These are phyloP conservation scores for Penicillium sp. DNA, from an alignment of 2,329 filamentous ascomycete genomes.

Conservation along the genomic window DNA sequence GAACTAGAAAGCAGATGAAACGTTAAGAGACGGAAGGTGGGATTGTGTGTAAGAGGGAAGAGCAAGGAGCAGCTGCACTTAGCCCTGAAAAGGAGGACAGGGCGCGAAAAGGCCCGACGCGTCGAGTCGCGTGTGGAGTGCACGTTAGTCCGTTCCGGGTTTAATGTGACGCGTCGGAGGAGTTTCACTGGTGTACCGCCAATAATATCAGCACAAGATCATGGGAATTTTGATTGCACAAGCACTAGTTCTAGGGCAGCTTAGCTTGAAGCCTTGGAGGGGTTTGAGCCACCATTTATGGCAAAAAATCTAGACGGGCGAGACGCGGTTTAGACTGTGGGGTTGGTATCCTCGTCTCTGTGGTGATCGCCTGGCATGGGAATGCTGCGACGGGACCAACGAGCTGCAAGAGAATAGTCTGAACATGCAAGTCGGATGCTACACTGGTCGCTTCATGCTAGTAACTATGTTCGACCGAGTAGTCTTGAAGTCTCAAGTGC, in stretches of 20 bases:
- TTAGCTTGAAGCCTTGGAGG: not conserved
- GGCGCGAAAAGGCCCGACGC: conserved; percentile 14
- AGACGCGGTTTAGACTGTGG: not conserved
- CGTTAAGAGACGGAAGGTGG: conserved; percentile 4
- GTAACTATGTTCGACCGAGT: not conserved
- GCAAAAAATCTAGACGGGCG: not conserved
- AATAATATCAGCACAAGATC: not conserved
- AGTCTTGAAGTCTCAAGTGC: not conserved
- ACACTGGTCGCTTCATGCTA: not conserved
- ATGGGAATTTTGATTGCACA: not conserved
- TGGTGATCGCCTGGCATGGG: conserved; percentile 25
- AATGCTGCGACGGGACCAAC: conserved; percentile 15
- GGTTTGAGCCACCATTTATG: not conserved
- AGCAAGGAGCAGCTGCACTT: not conserved
- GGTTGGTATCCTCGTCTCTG: conserved; percentile 19
- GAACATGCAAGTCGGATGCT: not conserved
- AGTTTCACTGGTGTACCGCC: not conserved
- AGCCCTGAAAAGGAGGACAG: conserved; percentile 3
- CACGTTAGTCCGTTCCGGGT: conserved; percentile 16
- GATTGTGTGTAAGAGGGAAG: conserved; percentile 2
- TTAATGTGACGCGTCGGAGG: conserved; percentile 9
- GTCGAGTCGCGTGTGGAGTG: conserved; percentile 15
- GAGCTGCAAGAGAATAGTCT: not conserved
- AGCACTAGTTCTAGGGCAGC: not conserved
- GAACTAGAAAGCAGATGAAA: conserved; percentile 7